These are phyloP conservation scores for Medicago truncatula DNA, from an alignment of 306 rosid genomes.

Conservation along the genomic window MtrunA17r5.0-ANR NC_053048.1:34543001-34543500, in stretches of 20 bases:
- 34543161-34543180: constrained; percentile 83
- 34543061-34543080: constrained; percentile 33
- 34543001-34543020: constrained; percentile 37
- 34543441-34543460: constrained; percentile 4
- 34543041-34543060: constrained; percentile 37
- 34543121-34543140: not conserved
- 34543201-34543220: constrained; percentile 96
- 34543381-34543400: not conserved
- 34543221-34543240: constrained; percentile 94
- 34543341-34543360: constrained; percentile 24
- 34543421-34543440: no score
- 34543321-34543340: constrained; percentile 1
- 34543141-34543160: constrained; percentile 54
- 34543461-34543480: constrained; percentile 98
- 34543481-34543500: constrained; percentile 91
- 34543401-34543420: no score
- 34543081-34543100: constrained; percentile 44
- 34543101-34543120: constrained; percentile 27
- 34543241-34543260: constrained; percentile 81
- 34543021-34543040: constrained; percentile 40
- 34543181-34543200: constrained; percentile 92
- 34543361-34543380: not conserved
- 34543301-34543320: constrained; percentile 86
- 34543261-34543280: constrained; percentile 74
- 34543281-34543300: constrained; percentile 94